Percentiles rank a stretch among this genome's conserved stretches.
Conservation (phyloP, 345 rosid genomes). For the Populus euphratica region DNA sequence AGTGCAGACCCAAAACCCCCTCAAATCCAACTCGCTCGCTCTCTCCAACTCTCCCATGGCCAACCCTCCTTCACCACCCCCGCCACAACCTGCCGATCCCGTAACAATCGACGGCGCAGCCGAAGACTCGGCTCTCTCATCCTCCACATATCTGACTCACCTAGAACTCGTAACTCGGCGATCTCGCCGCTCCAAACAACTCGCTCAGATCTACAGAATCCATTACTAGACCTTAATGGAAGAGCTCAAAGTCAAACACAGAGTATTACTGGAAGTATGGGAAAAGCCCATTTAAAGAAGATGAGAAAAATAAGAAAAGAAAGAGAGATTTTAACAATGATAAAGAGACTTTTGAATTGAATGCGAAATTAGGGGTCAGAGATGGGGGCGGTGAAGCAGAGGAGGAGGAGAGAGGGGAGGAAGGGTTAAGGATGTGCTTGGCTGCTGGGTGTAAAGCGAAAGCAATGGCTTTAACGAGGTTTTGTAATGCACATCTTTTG, state of each 20-base stretch:
- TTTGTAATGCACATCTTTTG: constrained; percentile 38
- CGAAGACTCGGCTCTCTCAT: constrained; percentile 7
- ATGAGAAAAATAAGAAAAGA: constrained; percentile 15
- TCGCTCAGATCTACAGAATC: constrained; percentile 30
- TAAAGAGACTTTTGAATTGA: neutral
- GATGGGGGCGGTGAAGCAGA: neutral
- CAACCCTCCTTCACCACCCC: neutral
- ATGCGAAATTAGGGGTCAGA: neutral
- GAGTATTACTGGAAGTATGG: constrained; percentile 62
- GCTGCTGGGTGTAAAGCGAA: constrained; percentile 32
- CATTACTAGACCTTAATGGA: constrained; percentile 71
- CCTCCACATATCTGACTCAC: constrained; percentile 25
- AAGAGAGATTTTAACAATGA: neutral
- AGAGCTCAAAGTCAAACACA: constrained; percentile 50
- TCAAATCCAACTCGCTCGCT: neutral
- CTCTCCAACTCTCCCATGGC: neutral
- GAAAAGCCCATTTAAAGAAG: constrained; percentile 49
- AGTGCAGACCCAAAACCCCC: neutral
- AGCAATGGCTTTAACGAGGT: constrained; percentile 44
- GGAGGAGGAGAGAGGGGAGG: constrained; percentile 9
- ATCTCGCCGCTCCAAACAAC: constrained; percentile 31
- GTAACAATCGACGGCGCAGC: neutral
- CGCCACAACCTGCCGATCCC: neutral
- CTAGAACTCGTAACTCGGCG: constrained; percentile 38
- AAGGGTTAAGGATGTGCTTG: constrained; percentile 22